A percentile compares a stretch with the other conserved stretches of the same genome.
phyloP scores from a whole-genome alignment of 73 alveolate genomes.

The Paramecium sexaurelia region DNA sequence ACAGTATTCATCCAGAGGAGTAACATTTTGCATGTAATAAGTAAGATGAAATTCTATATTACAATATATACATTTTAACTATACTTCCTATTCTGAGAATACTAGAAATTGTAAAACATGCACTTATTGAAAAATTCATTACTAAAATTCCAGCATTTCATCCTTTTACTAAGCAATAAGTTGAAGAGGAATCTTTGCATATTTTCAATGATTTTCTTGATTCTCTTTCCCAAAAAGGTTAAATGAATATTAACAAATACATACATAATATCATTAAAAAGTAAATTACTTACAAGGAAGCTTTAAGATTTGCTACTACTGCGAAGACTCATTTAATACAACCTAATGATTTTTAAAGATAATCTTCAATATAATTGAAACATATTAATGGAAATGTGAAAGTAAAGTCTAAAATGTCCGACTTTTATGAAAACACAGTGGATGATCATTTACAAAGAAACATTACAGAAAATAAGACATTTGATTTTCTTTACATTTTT shows the following conservation, averaged over 20 bases:
- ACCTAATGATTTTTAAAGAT: neutral
- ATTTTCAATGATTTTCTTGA: constrained; percentile 4
- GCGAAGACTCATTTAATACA: neutral
- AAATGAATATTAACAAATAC: neutral
- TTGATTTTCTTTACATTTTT: constrained; percentile 18
- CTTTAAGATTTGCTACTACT: neutral
- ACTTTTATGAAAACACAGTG: neutral
- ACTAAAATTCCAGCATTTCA: neutral
- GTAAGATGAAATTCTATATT: neutral
- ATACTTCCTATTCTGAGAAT: neutral
- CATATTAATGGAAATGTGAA: constrained; percentile 27
- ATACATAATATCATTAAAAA: neutral
- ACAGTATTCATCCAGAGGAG: neutral
- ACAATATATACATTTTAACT: neutral
- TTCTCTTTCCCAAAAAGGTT: neutral
- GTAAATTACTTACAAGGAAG: neutral
- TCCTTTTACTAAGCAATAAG: neutral
- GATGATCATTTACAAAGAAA: neutral
- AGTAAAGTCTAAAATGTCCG: constrained; percentile 2
- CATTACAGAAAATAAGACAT: neutral
- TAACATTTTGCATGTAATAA: neutral
- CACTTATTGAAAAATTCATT: neutral
- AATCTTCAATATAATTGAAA: neutral
- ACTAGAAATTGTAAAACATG: neutral
- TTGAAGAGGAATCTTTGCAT: neutral